A percentile compares a stretch with the other conserved stretches of the same genome.
phyloP scores from a whole-genome alignment of 2,329 filamentous ascomycete species.

The Epichloe aotearoae region DNA sequence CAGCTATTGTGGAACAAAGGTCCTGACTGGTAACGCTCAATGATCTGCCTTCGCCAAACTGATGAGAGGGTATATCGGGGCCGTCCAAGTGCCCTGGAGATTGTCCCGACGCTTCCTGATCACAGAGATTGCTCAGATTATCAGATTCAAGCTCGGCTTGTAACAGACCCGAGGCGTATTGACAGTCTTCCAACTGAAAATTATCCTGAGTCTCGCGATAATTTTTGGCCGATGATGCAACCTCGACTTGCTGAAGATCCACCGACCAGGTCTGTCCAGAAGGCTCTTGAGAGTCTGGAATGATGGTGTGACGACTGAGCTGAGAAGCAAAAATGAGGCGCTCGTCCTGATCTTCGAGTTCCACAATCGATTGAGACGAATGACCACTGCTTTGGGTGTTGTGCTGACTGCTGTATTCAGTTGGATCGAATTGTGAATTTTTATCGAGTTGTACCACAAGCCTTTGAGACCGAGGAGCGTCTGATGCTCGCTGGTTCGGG shows the following conservation, averaged over 20 bases:
- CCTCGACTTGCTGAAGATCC: neutral
- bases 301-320: constrained; percentile 25
- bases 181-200: neutral
- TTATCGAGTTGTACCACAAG: constrained; percentile 20
- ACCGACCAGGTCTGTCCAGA: constrained; percentile 14
- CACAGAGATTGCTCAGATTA: neutral
- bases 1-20: neutral
- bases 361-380: constrained; percentile 19
- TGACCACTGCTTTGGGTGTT: constrained; percentile 17
- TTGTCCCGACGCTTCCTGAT: neutral
- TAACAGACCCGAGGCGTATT: neutral
- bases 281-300: constrained; percentile 31
- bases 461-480: constrained; percentile 2
- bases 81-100: neutral
- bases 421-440: constrained; percentile 18
- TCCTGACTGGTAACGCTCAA: neutral
- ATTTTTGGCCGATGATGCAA: neutral
- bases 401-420: constrained; percentile 22
- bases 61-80: constrained; percentile 13
- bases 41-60: constrained; percentile 9
- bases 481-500: neutral
- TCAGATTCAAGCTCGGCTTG: neutral
- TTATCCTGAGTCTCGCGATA: neutral
- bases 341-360: constrained; percentile 23
- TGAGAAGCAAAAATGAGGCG: constrained; percentile 17